Conservation (phyloP, 805 yeast species). For the Kuraishia cidri region DNA sequence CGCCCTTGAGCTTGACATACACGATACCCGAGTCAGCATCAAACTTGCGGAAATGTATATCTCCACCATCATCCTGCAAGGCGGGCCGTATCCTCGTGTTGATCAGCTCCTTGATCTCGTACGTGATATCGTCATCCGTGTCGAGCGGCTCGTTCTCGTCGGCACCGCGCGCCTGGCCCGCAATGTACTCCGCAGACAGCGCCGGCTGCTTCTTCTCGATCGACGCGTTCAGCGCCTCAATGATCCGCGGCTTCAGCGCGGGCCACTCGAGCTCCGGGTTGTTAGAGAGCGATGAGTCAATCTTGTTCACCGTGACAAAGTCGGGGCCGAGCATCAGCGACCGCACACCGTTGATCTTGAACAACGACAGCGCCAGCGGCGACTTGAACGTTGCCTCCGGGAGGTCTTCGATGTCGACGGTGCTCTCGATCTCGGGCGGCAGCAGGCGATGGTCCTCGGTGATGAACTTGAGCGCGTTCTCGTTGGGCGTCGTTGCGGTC, state of each 20-base stretch:
- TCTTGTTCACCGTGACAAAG: conserved; percentile 63
- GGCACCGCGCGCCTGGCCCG: background rate
- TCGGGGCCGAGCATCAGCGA: conserved; percentile 69
- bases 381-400: conserved; percentile 50
- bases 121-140: conserved; percentile 57
- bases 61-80: conserved; percentile 71
- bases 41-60: conserved; percentile 56
- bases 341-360: conserved; percentile 55
- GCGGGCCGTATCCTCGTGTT: conserved; percentile 69
- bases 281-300: conserved; percentile 18
- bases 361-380: conserved; percentile 53
- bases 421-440: conserved; percentile 27
- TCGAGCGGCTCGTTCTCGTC: conserved; percentile 26
- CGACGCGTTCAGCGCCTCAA: conserved; percentile 13
- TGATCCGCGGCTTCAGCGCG: conserved; percentile 14
- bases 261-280: conserved; percentile 23
- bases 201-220: conserved; percentile 10
- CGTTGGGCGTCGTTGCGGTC: conserved; percentile 63
- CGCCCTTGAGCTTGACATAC: conserved; percentile 52
- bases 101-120: conserved; percentile 61
- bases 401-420: conserved; percentile 41
- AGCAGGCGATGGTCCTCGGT: conserved; percentile 35
- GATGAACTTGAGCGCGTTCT: conserved; percentile 63
- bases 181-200: conserved; percentile 16
- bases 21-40: conserved; percentile 50